Evolutionary conservation across 139 green algal species (phyloP).

Genomic region (Diplosphaera chodatii): DNA sequence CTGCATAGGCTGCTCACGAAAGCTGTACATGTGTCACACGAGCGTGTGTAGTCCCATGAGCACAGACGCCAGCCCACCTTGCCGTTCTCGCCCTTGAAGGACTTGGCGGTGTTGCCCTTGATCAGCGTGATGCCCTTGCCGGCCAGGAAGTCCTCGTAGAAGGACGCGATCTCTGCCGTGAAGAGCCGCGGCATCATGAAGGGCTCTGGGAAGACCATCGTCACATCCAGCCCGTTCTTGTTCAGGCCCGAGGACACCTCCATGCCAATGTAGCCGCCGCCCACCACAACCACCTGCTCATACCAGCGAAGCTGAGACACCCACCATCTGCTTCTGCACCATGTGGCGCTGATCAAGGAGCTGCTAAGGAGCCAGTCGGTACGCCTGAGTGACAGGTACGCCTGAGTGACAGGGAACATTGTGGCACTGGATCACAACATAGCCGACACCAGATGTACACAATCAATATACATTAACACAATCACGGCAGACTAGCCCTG

Average conservation of each 20-base stretch:
- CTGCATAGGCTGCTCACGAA: no score
- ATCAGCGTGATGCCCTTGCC: slow-evolving; percentile 61
- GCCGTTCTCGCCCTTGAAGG: slow-evolving; percentile 18
- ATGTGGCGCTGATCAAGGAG: no score
- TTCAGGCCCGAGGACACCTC: slow-evolving; percentile 60
- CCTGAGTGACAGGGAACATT: no score
- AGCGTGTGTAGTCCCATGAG: no score
- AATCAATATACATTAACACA: no score
- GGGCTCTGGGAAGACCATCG: slow-evolving; percentile 77
- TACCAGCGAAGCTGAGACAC: background rate
- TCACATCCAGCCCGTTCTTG: slow-evolving; percentile 68
- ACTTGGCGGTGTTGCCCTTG: slow-evolving; percentile 53
- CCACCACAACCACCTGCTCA: slow-evolving; percentile 57
- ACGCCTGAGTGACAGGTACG: no score
- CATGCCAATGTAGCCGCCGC: slow-evolving; percentile 92
- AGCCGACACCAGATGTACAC: no score
- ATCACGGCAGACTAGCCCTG: no score
- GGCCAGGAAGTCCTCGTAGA: slow-evolving; percentile 72
- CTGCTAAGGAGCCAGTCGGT: no score
- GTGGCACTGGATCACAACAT: no score
- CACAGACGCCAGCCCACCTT: slow-evolving; percentile 1
- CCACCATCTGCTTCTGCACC: no score
- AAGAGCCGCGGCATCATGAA: slow-evolving; percentile 73
- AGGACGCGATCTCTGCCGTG: slow-evolving; percentile 64
- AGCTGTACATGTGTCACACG: no score